A percentile compares a stretch with the other conserved stretches of the same genome.
Evolutionary conservation across 1,284 basidiomycete species (phyloP).

Genomic region (Ganoderma lingzhi): DNA sequence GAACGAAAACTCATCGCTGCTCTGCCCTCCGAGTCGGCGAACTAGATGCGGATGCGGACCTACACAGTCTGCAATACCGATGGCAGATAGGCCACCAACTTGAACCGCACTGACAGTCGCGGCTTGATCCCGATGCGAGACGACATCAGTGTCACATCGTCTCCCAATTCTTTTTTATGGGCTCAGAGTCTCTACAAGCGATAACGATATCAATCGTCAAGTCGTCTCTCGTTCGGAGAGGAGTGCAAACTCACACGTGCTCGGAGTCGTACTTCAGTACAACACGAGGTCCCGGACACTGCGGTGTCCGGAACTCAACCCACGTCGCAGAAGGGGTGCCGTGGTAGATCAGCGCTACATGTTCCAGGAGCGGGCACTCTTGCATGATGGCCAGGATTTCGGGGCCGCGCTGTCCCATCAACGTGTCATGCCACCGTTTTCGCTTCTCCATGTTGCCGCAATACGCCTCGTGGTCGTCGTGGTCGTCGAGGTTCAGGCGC

Average conservation of each 20-base stretch:
- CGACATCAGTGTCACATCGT: too few species aligned
- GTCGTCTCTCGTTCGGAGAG: too few species aligned
- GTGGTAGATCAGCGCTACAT: slow-evolving; percentile 12
- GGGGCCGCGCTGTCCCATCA: neutral
- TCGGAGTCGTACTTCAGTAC: neutral
- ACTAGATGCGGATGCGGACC: neutral
- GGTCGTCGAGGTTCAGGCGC: slow-evolving; percentile 14
- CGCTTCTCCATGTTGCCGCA: neutral
- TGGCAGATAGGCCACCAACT: too few species aligned
- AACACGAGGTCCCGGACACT: neutral
- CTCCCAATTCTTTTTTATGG: neutral
- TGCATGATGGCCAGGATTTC: slow-evolving; percentile 6
- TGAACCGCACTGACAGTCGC: neutral
- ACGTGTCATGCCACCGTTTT: neutral
- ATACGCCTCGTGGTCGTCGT: slow-evolving; percentile 10
- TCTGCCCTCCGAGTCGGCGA: too few species aligned
- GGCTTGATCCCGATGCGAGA: neutral
- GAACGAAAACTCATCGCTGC: too few species aligned
- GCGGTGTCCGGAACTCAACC: slow-evolving; percentile 9
- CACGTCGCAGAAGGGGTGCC: neutral
- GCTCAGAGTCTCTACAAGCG: neutral
- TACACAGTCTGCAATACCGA: neutral
- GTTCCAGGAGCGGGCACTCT: slow-evolving; percentile 7
- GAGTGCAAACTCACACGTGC: neutral
- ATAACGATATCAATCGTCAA: neutral